Percentiles rank a stretch among this genome's conserved stretches.
Evolutionary conservation across 192 early-diverging fungal species (phyloP).

Genomic region (Spizellomyces punctatus): DNA sequence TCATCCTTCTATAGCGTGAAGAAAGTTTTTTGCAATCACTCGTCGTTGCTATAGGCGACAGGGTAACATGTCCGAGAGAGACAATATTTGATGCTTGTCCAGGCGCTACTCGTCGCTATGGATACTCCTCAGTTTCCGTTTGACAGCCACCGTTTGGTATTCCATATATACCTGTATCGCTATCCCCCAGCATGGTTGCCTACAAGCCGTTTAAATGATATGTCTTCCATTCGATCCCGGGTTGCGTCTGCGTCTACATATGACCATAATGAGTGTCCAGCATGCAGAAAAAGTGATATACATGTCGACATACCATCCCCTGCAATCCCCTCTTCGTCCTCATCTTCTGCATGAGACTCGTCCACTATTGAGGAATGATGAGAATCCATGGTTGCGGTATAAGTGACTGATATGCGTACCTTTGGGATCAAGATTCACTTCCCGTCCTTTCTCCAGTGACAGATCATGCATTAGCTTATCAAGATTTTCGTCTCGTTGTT

Average conservation of each 20-base stretch:
- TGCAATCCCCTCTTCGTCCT: background rate
- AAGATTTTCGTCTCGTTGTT: conserved; percentile 72
- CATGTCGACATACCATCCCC: background rate
- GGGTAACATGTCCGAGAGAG: too few species aligned
- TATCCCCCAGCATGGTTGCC: background rate
- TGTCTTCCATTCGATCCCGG: background rate
- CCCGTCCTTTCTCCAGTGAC: conserved; percentile 51
- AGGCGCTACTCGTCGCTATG: too few species aligned
- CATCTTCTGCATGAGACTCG: background rate
- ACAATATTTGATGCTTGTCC: too few species aligned
- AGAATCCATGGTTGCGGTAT: too few species aligned
- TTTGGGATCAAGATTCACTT: conserved; percentile 15
- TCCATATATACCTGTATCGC: too few species aligned
- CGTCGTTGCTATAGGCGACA: too few species aligned
- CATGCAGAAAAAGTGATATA: background rate
- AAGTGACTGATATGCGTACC: background rate
- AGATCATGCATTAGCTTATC: conserved; percentile 87
- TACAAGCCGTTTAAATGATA: background rate
- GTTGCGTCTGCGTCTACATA: background rate
- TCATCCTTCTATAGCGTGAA: too few species aligned
- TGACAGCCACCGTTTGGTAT: too few species aligned
- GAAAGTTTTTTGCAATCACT: too few species aligned
- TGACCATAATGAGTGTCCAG: background rate
- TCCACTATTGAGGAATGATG: too few species aligned
- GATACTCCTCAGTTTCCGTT: too few species aligned